These are phyloP conservation scores for Plasmodium adleri DNA, from an alignment of 169 alveolate species.

Conservation along the genomic window DNA sequence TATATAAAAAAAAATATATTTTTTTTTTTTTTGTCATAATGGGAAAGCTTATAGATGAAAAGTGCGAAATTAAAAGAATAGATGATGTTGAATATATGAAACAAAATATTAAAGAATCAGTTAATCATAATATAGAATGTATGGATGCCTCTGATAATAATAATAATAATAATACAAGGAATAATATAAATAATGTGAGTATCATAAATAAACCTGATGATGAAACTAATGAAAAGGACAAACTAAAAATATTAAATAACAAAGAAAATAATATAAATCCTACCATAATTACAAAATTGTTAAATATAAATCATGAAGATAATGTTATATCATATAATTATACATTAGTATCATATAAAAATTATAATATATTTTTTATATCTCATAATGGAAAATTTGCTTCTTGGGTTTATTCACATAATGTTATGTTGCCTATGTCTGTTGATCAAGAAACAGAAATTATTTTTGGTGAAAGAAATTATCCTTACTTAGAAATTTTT, in stretches of 20 bases:
- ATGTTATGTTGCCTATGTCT: slow-evolving; percentile 42
- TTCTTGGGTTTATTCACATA: slow-evolving; percentile 60
- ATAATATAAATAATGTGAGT: no score
- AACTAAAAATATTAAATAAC: not conserved
- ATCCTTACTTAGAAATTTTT: slow-evolving; percentile 67
- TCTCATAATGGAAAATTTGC: slow-evolving; percentile 76
- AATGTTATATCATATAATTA: slow-evolving; percentile 31
- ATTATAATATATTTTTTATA: slow-evolving; percentile 63
- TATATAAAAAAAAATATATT: not conserved
- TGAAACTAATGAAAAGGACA: slow-evolving; percentile 2
- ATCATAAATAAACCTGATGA: not conserved
- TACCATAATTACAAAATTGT: slow-evolving; percentile 15
- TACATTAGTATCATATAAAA: slow-evolving; percentile 51
- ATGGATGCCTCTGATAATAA: not conserved
- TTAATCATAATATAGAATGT: not conserved
- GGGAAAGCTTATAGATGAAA: no score
- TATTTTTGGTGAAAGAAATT: slow-evolving; percentile 69
- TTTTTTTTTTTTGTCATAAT: no score
- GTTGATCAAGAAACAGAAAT: slow-evolving; percentile 70
- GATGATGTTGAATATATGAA: no score
- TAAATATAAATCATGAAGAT: slow-evolving; percentile 37
- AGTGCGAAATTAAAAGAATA: no score
- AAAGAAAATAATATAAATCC: slow-evolving; percentile 14
- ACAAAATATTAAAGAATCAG: no score
- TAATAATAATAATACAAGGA: no score